Percentiles rank a stretch among this genome's conserved stretches.
Evolutionary conservation across 345 rosid genomes (phyloP).

Genomic region (Gossypium ekmanianum): DNA sequence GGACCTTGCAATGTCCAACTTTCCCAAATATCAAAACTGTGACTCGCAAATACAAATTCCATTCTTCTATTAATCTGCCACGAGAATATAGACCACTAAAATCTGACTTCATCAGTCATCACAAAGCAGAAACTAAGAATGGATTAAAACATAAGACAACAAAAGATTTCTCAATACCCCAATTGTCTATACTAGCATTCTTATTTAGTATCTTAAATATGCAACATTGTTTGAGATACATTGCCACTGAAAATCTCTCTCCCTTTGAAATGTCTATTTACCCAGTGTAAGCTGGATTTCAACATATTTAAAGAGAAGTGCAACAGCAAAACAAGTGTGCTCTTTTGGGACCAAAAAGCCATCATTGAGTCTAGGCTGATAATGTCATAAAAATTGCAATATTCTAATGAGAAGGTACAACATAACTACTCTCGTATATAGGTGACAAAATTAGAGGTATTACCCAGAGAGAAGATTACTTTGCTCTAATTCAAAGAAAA

Average conservation of each 20-base stretch:
- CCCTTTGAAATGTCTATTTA: background rate
- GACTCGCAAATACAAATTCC: constrained; percentile 98
- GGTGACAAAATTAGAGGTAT: background rate
- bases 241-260: background rate
- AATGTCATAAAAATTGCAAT: background rate
- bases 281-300: background rate
- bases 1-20: constrained; percentile 94
- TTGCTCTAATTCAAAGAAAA: constrained; percentile 1
- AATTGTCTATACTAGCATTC: background rate
- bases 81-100: constrained; percentile 8
- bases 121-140: background rate
- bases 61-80: constrained; percentile 87
- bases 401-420: background rate
- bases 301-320: background rate
- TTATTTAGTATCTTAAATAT: background rate
- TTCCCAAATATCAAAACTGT: constrained; percentile 99
- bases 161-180: background rate
- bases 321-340: background rate
- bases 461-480: background rate
- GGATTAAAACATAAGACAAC: no score
- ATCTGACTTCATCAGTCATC: background rate
- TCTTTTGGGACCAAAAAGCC: background rate
- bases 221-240: background rate
- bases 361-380: background rate
- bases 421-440: background rate